Base-by-base conservation (phyloP, 2,329 filamentous ascomycete genomes). In the Conoideocrella luteorostrata region DNA sequence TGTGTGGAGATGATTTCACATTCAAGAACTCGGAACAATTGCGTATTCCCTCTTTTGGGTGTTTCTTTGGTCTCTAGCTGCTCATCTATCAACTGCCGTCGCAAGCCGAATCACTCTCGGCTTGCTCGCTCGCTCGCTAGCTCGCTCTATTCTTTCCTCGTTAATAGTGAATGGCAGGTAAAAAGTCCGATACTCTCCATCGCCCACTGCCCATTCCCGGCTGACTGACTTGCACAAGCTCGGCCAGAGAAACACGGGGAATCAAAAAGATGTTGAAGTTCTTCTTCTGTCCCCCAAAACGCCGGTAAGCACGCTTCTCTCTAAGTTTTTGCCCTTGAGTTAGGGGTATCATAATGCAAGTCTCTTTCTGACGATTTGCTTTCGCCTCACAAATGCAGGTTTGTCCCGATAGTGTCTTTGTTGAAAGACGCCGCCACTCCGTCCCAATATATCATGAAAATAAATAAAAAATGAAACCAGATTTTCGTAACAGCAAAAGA, bases 221-320 rank as follows among this genome's bases (percentile, higher is more conserved):
- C 55, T 52, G 52, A 49, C 52, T 52, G 58, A 58, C 58, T 47
- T 63, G 62, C 61, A 63, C 52, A 47, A 61, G 61, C 56, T 66
- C 56, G 61, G 64, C 64, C 62, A 62, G 63, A 64, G 60, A 65
- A 65, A 60, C 52, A 47, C 33, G 49, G 49, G 63, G 63, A 63
- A 63, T 60, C 41, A 45, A 60, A 68, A 69, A 69, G 64, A 69
- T 68, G 67, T 70, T 70, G 67, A 70, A 70, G 50, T 67, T 67
- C 65, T 68, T 69, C 66, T 63, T 57, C 62, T 65, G 67, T 60
- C 64, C 63, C 61, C 45, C 36, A 61, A n/a, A 68, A 67, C 63
- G 63, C 65, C 64, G 52, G 50, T 53, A 54, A 57, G 50, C 54
- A 62, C 52, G 53, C 55, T 51, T 55, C 52, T 55, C 55, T 53